Evolutionary conservation across 208 protist genomes (phyloP).

Genomic region (Trypanosoma grayi): DNA sequence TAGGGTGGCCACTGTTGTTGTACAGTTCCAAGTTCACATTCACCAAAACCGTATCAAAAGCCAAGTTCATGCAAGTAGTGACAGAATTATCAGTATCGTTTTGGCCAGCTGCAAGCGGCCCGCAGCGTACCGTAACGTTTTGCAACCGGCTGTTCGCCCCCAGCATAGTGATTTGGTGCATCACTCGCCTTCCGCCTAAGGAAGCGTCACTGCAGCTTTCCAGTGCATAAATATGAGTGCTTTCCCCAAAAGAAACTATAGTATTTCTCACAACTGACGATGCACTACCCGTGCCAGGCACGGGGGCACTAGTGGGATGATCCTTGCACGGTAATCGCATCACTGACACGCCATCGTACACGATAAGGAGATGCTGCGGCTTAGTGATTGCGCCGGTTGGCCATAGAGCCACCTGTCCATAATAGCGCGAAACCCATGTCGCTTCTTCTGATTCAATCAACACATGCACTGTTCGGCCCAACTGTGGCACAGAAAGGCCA

Average conservation of each 20-base stretch:
- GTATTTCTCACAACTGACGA: neutral
- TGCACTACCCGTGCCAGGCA: neutral
- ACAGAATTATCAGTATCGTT: neutral
- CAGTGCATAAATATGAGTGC: constrained; percentile 21
- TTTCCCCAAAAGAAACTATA: constrained; percentile 27
- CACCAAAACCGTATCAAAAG: constrained; percentile 7
- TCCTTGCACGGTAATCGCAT: neutral
- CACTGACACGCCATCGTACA: constrained; percentile 17
- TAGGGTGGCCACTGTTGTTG: neutral
- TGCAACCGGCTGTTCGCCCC: constrained; percentile 16
- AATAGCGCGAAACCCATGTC: constrained; percentile 29
- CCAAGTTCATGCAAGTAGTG: constrained; percentile 12
- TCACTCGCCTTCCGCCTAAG: neutral
- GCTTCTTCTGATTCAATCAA: neutral
- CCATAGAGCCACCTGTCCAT: constrained; percentile 33
- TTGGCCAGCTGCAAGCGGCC: neutral
- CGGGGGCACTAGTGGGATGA: neutral
- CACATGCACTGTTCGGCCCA: constrained; percentile 15
- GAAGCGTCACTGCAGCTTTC: constrained; percentile 3
- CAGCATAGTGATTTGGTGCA: constrained; percentile 29
- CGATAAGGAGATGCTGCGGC: constrained; percentile 9
- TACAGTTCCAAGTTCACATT: constrained; percentile 32
- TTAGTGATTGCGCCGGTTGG: neutral
- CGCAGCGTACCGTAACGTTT: constrained; percentile 23
- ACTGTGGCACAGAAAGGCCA: constrained; percentile 3